These are phyloP conservation scores for Epichloe festucae DNA, from an alignment of 2,329 filamentous ascomycete species.

Conservation along the genomic window DNA sequence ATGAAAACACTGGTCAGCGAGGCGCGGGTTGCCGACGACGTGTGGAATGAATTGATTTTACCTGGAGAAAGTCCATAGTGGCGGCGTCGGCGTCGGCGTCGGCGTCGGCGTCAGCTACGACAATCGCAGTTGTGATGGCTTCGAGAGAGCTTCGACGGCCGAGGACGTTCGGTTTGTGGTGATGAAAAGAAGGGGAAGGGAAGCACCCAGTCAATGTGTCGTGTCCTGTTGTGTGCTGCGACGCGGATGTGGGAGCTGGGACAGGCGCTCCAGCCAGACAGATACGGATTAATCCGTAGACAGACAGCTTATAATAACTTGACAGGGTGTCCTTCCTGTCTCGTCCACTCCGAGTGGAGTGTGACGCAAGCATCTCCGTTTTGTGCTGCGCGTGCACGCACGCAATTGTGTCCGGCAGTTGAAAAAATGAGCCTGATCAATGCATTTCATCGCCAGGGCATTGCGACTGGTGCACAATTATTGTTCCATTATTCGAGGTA, in stretches of 20 bases:
- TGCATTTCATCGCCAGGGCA: too few relatives aligned
- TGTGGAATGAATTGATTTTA: slow-evolving; percentile 7
- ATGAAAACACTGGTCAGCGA: neutral
- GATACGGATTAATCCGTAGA: too few relatives aligned
- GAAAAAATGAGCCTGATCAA: too few relatives aligned
- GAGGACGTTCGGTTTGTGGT: neutral
- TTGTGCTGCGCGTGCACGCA: too few relatives aligned
- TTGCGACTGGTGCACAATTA: too few relatives aligned
- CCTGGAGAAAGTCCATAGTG: slow-evolving; percentile 35
- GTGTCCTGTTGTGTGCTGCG: neutral
- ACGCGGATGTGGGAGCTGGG: neutral
- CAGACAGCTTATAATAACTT: neutral
- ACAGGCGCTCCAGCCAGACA: too few relatives aligned
- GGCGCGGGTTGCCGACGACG: too few relatives aligned
- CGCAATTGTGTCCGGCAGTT: too few relatives aligned
- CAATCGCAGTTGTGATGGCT: slow-evolving; percentile 2
- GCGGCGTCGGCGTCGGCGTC: too few relatives aligned
- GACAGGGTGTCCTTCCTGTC: slow-evolving; percentile 2
- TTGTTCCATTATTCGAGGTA: too few relatives aligned
- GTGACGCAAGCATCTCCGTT: too few relatives aligned
- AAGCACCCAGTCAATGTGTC: neutral
- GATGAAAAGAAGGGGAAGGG: neutral
- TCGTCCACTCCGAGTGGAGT: neutral
- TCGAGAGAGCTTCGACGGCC: neutral
- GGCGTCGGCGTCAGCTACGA: neutral